These are phyloP conservation scores for Aspergillus amoenus DNA, from an alignment of 2,329 filamentous ascomycete species.

Conservation along the genomic window DNA sequence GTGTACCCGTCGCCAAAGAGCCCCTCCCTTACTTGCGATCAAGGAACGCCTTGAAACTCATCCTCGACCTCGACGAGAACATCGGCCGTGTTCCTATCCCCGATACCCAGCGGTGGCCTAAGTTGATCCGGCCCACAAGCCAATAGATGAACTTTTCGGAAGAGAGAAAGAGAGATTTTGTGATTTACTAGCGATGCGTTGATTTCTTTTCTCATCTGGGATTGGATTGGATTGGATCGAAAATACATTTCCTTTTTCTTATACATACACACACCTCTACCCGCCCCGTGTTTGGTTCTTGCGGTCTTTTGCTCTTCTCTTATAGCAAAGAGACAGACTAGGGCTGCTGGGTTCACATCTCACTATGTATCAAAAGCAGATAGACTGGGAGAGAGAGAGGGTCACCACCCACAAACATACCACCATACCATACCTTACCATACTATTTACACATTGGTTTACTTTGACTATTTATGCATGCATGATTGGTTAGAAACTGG, in stretches of 20 bases:
- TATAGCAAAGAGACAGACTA: too few species aligned
- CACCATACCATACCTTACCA: background rate
- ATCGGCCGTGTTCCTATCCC: conserved; percentile 74
- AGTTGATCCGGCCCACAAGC: conserved; percentile 32
- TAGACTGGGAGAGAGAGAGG: conserved; percentile 14
- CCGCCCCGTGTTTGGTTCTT: background rate
- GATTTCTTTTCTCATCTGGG: conserved; percentile 14
- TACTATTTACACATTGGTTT: background rate
- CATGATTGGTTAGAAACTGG: background rate
- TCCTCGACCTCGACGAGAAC: conserved; percentile 89
- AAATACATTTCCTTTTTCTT: conserved; percentile 21
- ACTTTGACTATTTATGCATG: background rate
- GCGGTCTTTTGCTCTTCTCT: too few species aligned
- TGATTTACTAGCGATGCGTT: conserved; percentile 28
- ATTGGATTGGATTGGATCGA: conserved; percentile 11
- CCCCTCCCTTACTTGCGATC: conserved; percentile 69
- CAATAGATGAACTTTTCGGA: conserved; percentile 22
- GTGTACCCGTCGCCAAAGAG: conserved; percentile 62
- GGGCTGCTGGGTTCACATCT: background rate
- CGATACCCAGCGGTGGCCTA: conserved; percentile 40
- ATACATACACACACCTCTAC: conserved; percentile 11
- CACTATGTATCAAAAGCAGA: conserved; percentile 23
- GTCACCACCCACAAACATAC: background rate
- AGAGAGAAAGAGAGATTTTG: conserved; percentile 15
- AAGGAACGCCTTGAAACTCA: conserved; percentile 91